Evolutionary conservation across 805 yeast genomes (phyloP), one percentile per base, ranked within the genome.

Genomic region (Kodamaea laetipori): DNA sequence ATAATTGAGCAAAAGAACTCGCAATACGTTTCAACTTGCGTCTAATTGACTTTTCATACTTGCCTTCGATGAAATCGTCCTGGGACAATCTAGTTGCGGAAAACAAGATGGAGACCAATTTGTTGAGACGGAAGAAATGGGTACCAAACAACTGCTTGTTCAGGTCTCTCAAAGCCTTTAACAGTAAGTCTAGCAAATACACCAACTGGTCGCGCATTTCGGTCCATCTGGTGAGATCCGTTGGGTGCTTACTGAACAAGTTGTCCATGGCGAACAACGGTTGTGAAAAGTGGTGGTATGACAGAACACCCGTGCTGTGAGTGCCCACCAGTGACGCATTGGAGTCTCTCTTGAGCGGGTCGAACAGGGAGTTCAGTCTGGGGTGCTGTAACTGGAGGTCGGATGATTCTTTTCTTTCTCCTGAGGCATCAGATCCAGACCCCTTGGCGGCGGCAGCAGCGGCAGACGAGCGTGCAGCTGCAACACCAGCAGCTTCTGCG

Each of bases 181-280:
- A 58, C 0, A 81, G 62, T 45, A 76, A 57, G 18, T 74, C 77
- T 10, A 81, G 61, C 36, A 77, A 67, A 49, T 67, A 74, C 11
- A 71, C 60, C 37, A 82, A 71, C 4, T 72, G 67, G 38, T 73
- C 76, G 34, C 71, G 66, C 31, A 83, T 58, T 16, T 73, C 78
- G 3, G 77, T 67, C 92, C 92, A 86, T 8, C 71, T 68, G 15
- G 70, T 64, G 17, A 83, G 66, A 57, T 86, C 92, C 8, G 76
- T 61, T 9, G 81, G 75, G 45, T 81, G 82, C 44, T 71, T 71
- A 55, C 82, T 82, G 56, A 84, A 84, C 7, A 78, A 54, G 6
- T 61, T 61, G 3, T 67, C 63, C 51, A 66, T 55, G 13, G 67
- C 53, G 54, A 66, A 71, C 39, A 71, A 66, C 6, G 76, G 74